These are phyloP conservation scores for Fremontodendron californicum DNA, from an alignment of 345 rosid genomes.

Conservation along the genomic window DNA sequence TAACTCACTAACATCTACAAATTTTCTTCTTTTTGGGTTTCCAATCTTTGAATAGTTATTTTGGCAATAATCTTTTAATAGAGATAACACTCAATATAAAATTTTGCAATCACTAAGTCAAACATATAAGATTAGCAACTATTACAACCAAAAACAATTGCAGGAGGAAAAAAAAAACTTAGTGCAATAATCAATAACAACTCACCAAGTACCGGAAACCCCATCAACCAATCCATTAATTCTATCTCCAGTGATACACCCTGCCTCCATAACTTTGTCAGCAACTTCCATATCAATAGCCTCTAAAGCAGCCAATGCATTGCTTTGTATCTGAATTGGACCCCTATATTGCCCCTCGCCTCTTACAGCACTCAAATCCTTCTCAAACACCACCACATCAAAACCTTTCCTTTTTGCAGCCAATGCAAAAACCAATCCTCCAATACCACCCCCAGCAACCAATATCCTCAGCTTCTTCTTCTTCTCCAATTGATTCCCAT, in stretches of 20 bases:
- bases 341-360: conserved; percentile 98
- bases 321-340: conserved; percentile 93
- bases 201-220: conserved; percentile 87
- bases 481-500: conserved; percentile 18
- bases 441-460: conserved; percentile 93
- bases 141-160: conserved; percentile 1
- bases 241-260: conserved; percentile 92
- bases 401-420: conserved; percentile 89
- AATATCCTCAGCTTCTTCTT: conserved; percentile 56
- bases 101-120: background rate
- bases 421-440: conserved; percentile 80
- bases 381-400: conserved; percentile 85
- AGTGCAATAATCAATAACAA: background rate
- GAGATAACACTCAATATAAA: background rate
- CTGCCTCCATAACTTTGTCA: conserved; percentile 74
- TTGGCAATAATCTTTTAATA: background rate
- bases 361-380: conserved; percentile 82
- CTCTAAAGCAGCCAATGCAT: conserved; percentile 95
- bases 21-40: background rate
- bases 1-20: no score
- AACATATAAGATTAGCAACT: background rate
- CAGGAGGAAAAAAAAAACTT: conserved; percentile 10
- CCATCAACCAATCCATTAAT: conserved; percentile 95
- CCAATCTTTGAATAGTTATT: background rate
- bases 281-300: conserved; percentile 86